Conservation (phyloP, 768 basidiomycete species). For the Dioszegia hungarica region DNA sequence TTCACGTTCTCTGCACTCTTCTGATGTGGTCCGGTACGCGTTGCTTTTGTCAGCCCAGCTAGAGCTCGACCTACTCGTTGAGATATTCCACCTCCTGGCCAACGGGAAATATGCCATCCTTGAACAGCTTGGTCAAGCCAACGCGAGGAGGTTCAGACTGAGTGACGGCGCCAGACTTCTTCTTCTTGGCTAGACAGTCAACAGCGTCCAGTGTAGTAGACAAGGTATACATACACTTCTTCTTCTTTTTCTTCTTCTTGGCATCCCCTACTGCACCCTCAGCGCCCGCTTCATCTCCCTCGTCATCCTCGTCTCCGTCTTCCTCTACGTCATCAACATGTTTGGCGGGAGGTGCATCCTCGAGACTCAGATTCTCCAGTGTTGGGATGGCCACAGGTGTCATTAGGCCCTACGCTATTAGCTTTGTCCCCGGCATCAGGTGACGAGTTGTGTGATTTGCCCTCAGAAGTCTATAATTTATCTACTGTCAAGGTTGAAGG, state of each 20-base stretch:
- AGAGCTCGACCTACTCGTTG: conserved; percentile 65
- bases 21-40: conserved; percentile 77
- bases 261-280: conserved; percentile 2
- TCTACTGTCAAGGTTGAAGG: conserved; percentile 18
- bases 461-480: conserved; percentile 20
- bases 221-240: conserved; percentile 50
- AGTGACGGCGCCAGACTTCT: conserved; percentile 52
- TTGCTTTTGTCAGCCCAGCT: conserved; percentile 59
- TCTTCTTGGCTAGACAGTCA: conserved; percentile 53
- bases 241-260: conserved; percentile 81
- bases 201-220: background rate
- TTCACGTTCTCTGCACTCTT: conserved; percentile 83
- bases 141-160: conserved; percentile 91
- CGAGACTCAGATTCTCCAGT: conserved; percentile 2
- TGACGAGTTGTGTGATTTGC: background rate
- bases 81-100: conserved; percentile 89
- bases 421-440: background rate
- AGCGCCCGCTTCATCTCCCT: background rate
- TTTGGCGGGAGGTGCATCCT: conserved; percentile 7
- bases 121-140: conserved; percentile 81
- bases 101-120: conserved; percentile 78
- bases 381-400: conserved; percentile 6
- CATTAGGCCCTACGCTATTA: conserved; percentile 1
- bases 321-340: conserved; percentile 15
- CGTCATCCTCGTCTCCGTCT: background rate